A percentile compares a stretch with the other conserved stretches of the same genome.
phyloP scores from a whole-genome alignment of 352 stramenopile species.

The Phytophthora macrochlamydospora region DNA sequence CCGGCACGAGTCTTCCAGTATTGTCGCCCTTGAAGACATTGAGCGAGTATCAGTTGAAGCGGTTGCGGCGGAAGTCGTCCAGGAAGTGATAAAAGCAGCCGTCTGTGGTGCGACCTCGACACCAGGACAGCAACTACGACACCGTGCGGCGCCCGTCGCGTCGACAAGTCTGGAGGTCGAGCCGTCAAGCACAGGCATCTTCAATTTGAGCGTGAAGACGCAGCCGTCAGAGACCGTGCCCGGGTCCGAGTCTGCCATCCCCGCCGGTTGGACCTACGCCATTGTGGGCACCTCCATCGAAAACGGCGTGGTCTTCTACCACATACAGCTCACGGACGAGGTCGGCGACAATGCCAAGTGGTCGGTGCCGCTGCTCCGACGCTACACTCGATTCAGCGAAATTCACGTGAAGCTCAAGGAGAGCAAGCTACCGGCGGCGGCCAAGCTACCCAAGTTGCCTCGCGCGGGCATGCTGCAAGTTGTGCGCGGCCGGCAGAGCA shows the following conservation, averaged over 20 bases:
- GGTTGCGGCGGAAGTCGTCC: constrained; percentile 20
- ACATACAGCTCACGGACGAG: constrained; percentile 44
- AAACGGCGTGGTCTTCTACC: constrained; percentile 46
- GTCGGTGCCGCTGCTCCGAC: constrained; percentile 32
- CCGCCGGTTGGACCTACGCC: constrained; percentile 30
- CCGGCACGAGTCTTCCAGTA: constrained; percentile 13
- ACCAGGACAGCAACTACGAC: neutral
- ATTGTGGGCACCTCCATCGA: constrained; percentile 36
- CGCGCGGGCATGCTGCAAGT: constrained; percentile 46
- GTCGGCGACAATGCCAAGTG: constrained; percentile 31
- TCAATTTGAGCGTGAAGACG: constrained; percentile 17
- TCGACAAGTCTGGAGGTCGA: constrained; percentile 29
- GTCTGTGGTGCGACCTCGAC: constrained; percentile 5
- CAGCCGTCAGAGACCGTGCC: constrained; percentile 9
- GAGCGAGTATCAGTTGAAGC: constrained; percentile 22
- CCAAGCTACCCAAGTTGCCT: constrained; percentile 44
- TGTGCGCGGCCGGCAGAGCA: constrained; percentile 51
- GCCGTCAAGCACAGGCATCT: constrained; percentile 19
- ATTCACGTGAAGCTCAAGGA: constrained; percentile 51
- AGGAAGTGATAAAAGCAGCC: constrained; percentile 25
- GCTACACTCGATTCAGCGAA: constrained; percentile 65
- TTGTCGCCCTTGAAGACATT: constrained; percentile 1
- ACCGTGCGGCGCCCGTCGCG: constrained; percentile 9
- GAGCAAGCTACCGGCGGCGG: constrained; percentile 31
- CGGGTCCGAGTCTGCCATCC: neutral